Conservation (phyloP, 495 filamentous ascomycete genomes). For the Alectoria sarmentosa region DNA sequence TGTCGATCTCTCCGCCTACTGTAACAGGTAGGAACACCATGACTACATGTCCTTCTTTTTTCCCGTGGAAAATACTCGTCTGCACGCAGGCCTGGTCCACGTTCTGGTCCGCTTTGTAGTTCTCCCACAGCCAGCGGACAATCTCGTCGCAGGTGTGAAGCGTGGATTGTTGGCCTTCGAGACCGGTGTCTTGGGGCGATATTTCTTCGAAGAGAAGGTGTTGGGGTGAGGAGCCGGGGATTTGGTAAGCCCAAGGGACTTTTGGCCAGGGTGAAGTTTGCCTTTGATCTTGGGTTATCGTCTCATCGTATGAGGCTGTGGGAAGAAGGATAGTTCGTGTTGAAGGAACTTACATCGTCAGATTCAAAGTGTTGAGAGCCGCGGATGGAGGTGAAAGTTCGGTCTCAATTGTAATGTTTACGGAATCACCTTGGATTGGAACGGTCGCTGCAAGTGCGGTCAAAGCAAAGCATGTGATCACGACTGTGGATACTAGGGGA, state of each 20-base stretch:
- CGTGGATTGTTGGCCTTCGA: constrained; percentile 1
- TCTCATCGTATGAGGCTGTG: not conserved
- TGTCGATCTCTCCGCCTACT: not conserved
- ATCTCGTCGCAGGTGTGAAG: not conserved
- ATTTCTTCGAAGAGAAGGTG: not conserved
- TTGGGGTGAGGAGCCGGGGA: not conserved
- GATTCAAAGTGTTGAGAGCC: not conserved
- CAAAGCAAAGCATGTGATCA: not conserved
- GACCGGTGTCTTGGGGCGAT: not conserved
- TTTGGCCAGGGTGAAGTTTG: not conserved
- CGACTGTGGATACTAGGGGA: not conserved
- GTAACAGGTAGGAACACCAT: not conserved
- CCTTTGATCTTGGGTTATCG: not conserved
- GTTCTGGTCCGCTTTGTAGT: not conserved
- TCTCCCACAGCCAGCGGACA: not conserved
- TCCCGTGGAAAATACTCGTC: not conserved
- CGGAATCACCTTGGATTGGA: not conserved
- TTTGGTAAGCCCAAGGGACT: not conserved
- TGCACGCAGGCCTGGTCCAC: not conserved
- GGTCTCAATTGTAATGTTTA: not conserved
- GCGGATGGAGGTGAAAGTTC: not conserved
- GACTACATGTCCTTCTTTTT: not conserved
- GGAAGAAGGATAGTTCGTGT: not conserved
- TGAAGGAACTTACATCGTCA: not conserved
- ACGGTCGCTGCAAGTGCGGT: not conserved